Evolutionary conservation across 140 eudicot genomes (phyloP).

Genomic region (Cichorium intybus): DNA sequence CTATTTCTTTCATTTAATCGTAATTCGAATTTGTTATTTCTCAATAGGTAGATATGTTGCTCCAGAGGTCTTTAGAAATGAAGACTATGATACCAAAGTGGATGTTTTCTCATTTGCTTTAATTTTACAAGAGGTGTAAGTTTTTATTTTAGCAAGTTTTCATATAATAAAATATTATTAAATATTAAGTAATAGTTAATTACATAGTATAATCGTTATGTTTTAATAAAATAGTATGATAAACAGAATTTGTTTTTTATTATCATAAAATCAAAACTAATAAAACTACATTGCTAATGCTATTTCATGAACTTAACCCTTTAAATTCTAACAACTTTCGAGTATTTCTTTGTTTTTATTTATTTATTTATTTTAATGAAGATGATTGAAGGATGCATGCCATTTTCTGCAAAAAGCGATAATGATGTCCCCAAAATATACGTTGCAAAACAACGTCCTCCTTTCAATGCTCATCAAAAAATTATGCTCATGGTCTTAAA

Average conservation of each 20-base stretch:
- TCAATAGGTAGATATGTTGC: constrained; percentile 92
- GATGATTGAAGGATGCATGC: constrained; percentile 94
- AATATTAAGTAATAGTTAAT: too few relatives aligned
- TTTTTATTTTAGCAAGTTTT: too few relatives aligned
- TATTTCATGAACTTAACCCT: too few relatives aligned
- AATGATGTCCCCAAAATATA: constrained; percentile 64
- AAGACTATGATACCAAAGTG: constrained; percentile 82
- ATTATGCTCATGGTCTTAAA: constrained; percentile 72
- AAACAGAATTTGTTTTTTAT: too few relatives aligned
- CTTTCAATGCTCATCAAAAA: constrained; percentile 67
- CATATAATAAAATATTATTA: too few relatives aligned
- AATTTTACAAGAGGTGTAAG: constrained; percentile 93
- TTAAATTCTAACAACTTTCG: constrained; percentile 23
- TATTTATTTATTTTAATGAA: constrained; percentile 18
- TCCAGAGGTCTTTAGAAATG: constrained; percentile 81
- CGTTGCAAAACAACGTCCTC: constrained; percentile 76
- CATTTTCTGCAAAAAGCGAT: constrained; percentile 54
- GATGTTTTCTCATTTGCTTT: constrained; percentile 89
- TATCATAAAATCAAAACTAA: too few relatives aligned
- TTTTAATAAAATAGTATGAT: too few relatives aligned
- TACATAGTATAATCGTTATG: too few relatives aligned
- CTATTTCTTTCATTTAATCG: neutral
- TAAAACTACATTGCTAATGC: too few relatives aligned
- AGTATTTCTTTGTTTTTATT: neutral
- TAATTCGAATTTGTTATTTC: too few relatives aligned